These are phyloP conservation scores for Citrus australasica DNA, from an alignment of 345 rosid species.

Conservation along the genomic window DNA sequence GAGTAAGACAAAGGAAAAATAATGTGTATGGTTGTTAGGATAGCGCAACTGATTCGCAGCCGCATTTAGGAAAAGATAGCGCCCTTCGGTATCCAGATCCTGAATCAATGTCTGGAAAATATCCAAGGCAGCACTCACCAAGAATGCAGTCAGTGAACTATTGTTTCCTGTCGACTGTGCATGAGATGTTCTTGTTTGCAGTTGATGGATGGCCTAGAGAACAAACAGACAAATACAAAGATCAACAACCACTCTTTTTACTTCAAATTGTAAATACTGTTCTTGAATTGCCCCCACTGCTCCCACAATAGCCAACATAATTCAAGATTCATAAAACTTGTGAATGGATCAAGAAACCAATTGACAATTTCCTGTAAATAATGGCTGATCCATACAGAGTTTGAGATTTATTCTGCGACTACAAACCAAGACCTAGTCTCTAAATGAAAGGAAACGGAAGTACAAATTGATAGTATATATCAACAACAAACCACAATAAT, in stretches of 20 bases:
- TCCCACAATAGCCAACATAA: not conserved
- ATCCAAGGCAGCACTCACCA: slow-evolving; percentile 79
- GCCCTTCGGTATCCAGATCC: slow-evolving; percentile 98
- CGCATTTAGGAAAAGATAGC: slow-evolving; percentile 90
- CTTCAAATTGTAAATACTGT: not conserved
- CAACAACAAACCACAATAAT: not conserved
- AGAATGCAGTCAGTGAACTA: slow-evolving; percentile 36
- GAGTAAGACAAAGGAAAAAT: slow-evolving; percentile 90
- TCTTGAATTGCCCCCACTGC: not conserved
- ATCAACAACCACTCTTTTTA: not conserved
- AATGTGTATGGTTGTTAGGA: slow-evolving; percentile 97
- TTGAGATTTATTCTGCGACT: not conserved
- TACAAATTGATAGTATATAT: not conserved
- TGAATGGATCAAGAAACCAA: not conserved
- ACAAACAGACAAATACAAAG: not conserved
- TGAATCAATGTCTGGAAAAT: slow-evolving; percentile 71
- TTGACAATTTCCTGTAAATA: not conserved
- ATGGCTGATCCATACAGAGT: not conserved
- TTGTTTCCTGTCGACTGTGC: slow-evolving; percentile 55
- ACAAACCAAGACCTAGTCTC: not conserved
- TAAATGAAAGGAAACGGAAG: not conserved
- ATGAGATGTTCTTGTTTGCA: slow-evolving; percentile 68
- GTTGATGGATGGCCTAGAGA: slow-evolving; percentile 70
- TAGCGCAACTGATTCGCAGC: slow-evolving; percentile 95
- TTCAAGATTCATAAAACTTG: not conserved